A percentile compares a stretch with the other conserved stretches of the same genome.
Evolutionary conservation across 352 stramenopile species (phyloP).

Genomic region (Phytophthora sp.): DNA sequence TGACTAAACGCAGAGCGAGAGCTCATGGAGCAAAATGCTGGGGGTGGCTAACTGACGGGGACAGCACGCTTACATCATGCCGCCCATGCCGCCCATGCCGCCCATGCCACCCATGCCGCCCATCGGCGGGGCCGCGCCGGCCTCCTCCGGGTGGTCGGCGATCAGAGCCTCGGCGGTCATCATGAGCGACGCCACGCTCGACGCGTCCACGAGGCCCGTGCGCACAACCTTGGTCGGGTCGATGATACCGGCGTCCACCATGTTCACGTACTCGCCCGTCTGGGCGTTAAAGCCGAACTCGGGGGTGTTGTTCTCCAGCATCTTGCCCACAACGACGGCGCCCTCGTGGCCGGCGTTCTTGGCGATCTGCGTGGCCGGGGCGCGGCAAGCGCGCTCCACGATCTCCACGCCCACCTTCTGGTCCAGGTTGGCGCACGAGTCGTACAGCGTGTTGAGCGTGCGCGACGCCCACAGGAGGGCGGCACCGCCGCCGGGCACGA

Average conservation of each 20-base stretch:
- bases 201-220: constrained; percentile 98
- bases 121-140: constrained; percentile 70
- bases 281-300: constrained; percentile 98
- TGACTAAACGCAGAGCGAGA: constrained; percentile 10
- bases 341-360: constrained; percentile 99
- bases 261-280: constrained; percentile 97
- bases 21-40: constrained; percentile 20
- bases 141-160: constrained; percentile 94
- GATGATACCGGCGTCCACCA: constrained; percentile 98
- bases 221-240: constrained; percentile 98
- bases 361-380: constrained; percentile 97
- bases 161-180: constrained; percentile 99
- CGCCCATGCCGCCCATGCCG: constrained; percentile 86
- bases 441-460: constrained; percentile 89
- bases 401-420: constrained; percentile 99
- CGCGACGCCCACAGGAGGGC: constrained; percentile 97
- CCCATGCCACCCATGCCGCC: constrained; percentile 82
- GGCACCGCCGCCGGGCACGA: constrained; percentile 98
- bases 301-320: constrained; percentile 95
- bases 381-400: constrained; percentile 94
- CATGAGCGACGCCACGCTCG: constrained; percentile 98
- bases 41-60: constrained; percentile 11
- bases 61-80: constrained; percentile 72
- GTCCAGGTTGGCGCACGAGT: constrained; percentile 95
- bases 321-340: constrained; percentile 98